Conservation (phyloP, 176 grass and related monocot species). For the Oryza longistaminata region DNA sequence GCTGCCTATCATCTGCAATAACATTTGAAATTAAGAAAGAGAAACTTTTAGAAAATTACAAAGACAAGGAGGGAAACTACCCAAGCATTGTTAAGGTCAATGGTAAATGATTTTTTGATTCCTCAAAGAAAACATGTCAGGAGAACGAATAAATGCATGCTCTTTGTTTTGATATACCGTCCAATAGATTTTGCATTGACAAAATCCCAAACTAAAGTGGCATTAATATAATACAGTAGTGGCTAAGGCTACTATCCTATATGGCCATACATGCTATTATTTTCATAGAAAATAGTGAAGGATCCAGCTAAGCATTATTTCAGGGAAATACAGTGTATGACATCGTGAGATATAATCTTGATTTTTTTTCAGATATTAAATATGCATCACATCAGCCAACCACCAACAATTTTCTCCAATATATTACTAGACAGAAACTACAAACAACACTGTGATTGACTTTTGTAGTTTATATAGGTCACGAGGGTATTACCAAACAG, state of each 20-base stretch:
- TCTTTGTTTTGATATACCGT: neutral
- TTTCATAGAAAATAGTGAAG: neutral
- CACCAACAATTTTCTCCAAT: neutral
- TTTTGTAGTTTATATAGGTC: neutral
- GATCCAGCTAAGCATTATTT: neutral
- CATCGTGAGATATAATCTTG: neutral
- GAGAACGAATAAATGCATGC: neutral
- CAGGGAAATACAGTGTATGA: neutral
- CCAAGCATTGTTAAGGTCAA: neutral
- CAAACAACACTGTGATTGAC: neutral
- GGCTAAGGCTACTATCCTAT: neutral
- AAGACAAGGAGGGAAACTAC: neutral
- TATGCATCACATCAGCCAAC: neutral
- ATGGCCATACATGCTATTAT: neutral
- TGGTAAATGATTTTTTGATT: neutral
- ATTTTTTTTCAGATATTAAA: neutral
- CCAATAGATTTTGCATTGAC: neutral
- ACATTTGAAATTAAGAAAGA: neutral
- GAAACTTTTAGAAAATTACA: neutral
- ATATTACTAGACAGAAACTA: neutral
- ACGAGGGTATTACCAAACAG: constrained; percentile 45
- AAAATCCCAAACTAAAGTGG: neutral
- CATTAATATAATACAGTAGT: neutral
- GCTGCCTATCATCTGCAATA: constrained; percentile 52
- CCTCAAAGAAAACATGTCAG: neutral